Percentiles rank a stretch among this genome's conserved stretches.
Conservation (phyloP, 371 early-diverging fungal species). For the Mortierella sp. region DNA sequence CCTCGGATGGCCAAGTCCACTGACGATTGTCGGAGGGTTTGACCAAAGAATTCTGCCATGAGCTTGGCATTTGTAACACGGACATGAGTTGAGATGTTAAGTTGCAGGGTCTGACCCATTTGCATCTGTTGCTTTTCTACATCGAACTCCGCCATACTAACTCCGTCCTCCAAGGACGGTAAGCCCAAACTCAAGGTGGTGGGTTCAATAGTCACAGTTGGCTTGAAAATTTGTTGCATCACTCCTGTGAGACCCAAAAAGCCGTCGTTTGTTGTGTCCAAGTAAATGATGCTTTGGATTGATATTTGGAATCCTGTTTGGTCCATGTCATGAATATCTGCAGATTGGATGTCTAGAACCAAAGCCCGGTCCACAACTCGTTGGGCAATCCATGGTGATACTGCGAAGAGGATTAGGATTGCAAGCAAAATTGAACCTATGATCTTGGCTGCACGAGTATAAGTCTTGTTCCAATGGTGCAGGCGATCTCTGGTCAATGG, state of each 20-base stretch:
- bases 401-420: conserved; percentile 10
- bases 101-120: conserved; percentile 26
- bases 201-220: conserved; percentile 35
- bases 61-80: conserved; percentile 36
- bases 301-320: conserved; percentile 45
- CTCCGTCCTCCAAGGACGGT: conserved; percentile 5
- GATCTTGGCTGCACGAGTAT: conserved; percentile 12
- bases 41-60: conserved; percentile 45
- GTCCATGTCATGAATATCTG: conserved; percentile 44
- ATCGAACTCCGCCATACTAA: conserved; percentile 41
- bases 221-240: conserved; percentile 21
- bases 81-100: conserved; percentile 39
- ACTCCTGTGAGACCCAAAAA: conserved; percentile 35
- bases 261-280: conserved; percentile 39
- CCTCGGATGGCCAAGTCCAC: conserved; percentile 36
- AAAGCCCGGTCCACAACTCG: conserved; percentile 43
- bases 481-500: conserved; percentile 10
- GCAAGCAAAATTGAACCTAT: conserved; percentile 16
- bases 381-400: conserved; percentile 39
- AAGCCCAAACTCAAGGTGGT: conserved; percentile 27
- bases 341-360: conserved; percentile 40
- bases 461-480: conserved; percentile 23
- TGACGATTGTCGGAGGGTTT: conserved; percentile 22
- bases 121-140: conserved; percentile 40
- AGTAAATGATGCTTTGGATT: conserved; percentile 28